phyloP scores from a whole-genome alignment of 495 filamentous ascomycete genomes.

The Penicillium pancosmium region DNA sequence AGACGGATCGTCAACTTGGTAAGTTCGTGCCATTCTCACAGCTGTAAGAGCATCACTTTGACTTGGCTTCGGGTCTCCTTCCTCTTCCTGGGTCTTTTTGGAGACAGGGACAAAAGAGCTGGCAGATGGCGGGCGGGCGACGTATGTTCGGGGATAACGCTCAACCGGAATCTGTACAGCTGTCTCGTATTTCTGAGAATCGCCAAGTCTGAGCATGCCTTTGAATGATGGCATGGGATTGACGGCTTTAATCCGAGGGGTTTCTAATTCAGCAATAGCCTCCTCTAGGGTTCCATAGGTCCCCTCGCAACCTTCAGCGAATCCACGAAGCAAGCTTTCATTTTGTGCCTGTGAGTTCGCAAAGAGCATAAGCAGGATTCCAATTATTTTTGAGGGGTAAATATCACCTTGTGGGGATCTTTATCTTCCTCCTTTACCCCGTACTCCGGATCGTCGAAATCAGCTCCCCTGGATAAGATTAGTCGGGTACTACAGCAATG shows the following conservation, averaged over 20 bases:
- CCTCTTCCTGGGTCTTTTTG: constrained; percentile 44
- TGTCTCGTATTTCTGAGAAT: constrained; percentile 71
- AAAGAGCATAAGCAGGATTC: not conserved
- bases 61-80: constrained; percentile 39
- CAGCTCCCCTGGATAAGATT: constrained; percentile 70
- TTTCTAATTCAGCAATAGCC: constrained; percentile 73
- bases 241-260: constrained; percentile 74
- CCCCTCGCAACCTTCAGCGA: constrained; percentile 68
- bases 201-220: constrained; percentile 78
- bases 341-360: constrained; percentile 55
- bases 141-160: constrained; percentile 81
- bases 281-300: constrained; percentile 81
- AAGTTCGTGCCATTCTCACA: constrained; percentile 73
- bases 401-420: constrained; percentile 59
- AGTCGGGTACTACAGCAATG: constrained; percentile 15
- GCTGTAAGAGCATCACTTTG: constrained; percentile 53
- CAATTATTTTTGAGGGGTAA: not conserved
- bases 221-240: constrained; percentile 76
- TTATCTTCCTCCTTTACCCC: constrained; percentile 96
- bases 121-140: constrained; percentile 71
- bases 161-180: constrained; percentile 85
- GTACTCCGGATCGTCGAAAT: constrained; percentile 92
- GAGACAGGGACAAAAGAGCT: constrained; percentile 68
- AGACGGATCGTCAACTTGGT: constrained; percentile 74
- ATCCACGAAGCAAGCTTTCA: constrained; percentile 63